Base-by-base conservation (phyloP, 495 filamentous ascomycete genomes). In the Aspergillus diversus region DNA sequence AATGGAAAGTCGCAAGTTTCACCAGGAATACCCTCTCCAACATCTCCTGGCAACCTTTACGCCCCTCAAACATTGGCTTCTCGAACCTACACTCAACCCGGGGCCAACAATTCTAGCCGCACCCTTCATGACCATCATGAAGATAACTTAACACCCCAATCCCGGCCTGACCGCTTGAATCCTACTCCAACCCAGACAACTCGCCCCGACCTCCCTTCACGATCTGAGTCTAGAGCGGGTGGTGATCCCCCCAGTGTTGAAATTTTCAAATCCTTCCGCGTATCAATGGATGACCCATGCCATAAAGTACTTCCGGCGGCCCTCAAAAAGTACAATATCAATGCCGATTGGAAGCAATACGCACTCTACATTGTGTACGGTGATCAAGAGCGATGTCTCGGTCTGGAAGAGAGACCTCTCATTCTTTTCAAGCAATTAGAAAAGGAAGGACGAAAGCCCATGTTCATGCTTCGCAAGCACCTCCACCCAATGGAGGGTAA, bases 331-430 rank as follows among this genome's bases (percentile, higher is more conserved):
- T 99, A 99, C 80, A 95, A 97, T 73, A 99, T 99, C 83, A 91
- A 95, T 61, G 92, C 91, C 21, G 94, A 97, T 57, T 97, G 93
- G 90, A 92, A 93, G 66, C 90, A 97, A 68, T 99, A 99, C 66
- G 94, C 95, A 1, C 83, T 99, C 33, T 99, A 98, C 71, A 98
- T 98, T 63, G 95, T 99, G 2, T 95, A 97, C 67, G 95, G 95
- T 17, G 93, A 99, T 65, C 91, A 99, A 75, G 95, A 99, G 79
- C 87, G 95, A 27, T 99, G 95, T 75, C 77, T 99, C 17, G 92
- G 89, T 1, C 76, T 97, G 60, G 89, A 97, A 39, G 95, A 99
- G 77, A 92, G 93, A 69, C 95, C 95, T 27, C 81, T 99, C 47
- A 92, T 97, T 60, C 79, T 99, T 61, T 99, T 99, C 81, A 99